Evolutionary conservation across 331 rosid species (phyloP).

Genomic region (Malus hybrid): DNA sequence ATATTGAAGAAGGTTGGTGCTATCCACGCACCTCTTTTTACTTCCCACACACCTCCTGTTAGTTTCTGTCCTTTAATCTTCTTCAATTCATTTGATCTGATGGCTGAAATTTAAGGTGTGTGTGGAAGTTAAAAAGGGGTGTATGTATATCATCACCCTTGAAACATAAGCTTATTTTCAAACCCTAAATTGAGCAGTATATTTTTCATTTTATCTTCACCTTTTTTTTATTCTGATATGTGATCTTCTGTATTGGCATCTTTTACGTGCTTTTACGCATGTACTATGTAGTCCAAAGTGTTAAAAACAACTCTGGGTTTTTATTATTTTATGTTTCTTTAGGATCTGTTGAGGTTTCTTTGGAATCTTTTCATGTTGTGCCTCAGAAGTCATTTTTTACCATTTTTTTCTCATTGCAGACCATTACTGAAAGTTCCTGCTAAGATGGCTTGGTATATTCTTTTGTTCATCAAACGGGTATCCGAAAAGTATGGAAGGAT

Average conservation of each 20-base stretch:
- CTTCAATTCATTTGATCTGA: no score
- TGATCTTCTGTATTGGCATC: constrained; percentile 6
- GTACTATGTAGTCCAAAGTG: neutral
- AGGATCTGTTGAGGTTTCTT: neutral
- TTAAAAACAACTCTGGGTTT: neutral
- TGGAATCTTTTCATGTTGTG: neutral
- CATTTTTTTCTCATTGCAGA: constrained; percentile 37
- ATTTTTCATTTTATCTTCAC: neutral
- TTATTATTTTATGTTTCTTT: constrained; percentile 13
- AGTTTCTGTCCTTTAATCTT: no score
- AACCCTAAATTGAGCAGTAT: neutral
- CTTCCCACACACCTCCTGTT: no score
- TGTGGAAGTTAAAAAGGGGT: no score
- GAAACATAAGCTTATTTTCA: neutral
- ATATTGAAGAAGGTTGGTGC: no score
- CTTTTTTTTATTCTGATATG: neutral
- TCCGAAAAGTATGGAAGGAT: constrained; percentile 39
- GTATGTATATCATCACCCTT: neutral
- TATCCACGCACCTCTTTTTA: no score
- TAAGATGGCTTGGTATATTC: constrained; percentile 40
- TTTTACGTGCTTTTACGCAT: neutral
- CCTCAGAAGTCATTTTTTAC: neutral
- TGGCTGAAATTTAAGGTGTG: no score
- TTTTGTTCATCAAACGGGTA: constrained; percentile 43
- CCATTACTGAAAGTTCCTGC: constrained; percentile 67